Evolutionary conservation across 2,329 filamentous ascomycete genomes (phyloP).

Genomic region (Colletotrichum phormii): DNA sequence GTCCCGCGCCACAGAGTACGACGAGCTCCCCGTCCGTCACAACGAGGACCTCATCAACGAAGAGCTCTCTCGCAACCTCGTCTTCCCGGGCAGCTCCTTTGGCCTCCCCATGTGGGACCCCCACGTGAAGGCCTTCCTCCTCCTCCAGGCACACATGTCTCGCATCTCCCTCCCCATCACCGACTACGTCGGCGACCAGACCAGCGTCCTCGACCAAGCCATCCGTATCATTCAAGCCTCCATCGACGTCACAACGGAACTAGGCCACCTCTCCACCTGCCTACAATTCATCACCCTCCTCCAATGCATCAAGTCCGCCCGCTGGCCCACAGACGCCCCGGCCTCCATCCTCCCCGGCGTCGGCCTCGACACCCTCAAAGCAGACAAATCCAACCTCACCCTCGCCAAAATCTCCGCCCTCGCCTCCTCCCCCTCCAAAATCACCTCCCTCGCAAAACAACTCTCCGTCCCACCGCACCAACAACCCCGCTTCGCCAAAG

Average conservation of each 20-base stretch:
- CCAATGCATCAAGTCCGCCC: slow-evolving; percentile 91
- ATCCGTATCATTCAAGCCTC: slow-evolving; percentile 97
- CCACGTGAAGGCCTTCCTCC: slow-evolving; percentile 93
- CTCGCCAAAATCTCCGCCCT: slow-evolving; percentile 57
- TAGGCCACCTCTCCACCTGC: slow-evolving; percentile 84
- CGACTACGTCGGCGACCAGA: slow-evolving; percentile 96
- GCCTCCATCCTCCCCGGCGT: slow-evolving; percentile 85
- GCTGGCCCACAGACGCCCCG: slow-evolving; percentile 88
- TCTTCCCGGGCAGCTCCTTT: slow-evolving; percentile 68
- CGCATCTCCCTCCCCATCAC: slow-evolving; percentile 92
- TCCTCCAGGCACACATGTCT: slow-evolving; percentile 95
- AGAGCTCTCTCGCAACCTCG: slow-evolving; percentile 85
- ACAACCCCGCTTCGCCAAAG: slow-evolving; percentile 65
- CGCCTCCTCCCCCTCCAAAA: slow-evolving; percentile 47
- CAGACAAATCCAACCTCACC: slow-evolving; percentile 50
- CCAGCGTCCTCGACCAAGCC: slow-evolving; percentile 89
- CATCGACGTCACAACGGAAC: slow-evolving; percentile 91
- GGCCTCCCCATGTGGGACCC: slow-evolving; percentile 97
- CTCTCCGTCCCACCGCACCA: slow-evolving; percentile 61
- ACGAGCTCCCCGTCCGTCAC: slow-evolving; percentile 96
- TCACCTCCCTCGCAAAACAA: slow-evolving; percentile 58
- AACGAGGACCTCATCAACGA: slow-evolving; percentile 98
- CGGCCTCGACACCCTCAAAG: slow-evolving; percentile 53
- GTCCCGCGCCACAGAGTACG: slow-evolving; percentile 92
- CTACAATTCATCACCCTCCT: slow-evolving; percentile 86